Evolutionary conservation across 1,284 basidiomycete species (phyloP), one percentile per base, ranked within the genome.

Genomic region (Salmacisia buchloeana): DNA sequence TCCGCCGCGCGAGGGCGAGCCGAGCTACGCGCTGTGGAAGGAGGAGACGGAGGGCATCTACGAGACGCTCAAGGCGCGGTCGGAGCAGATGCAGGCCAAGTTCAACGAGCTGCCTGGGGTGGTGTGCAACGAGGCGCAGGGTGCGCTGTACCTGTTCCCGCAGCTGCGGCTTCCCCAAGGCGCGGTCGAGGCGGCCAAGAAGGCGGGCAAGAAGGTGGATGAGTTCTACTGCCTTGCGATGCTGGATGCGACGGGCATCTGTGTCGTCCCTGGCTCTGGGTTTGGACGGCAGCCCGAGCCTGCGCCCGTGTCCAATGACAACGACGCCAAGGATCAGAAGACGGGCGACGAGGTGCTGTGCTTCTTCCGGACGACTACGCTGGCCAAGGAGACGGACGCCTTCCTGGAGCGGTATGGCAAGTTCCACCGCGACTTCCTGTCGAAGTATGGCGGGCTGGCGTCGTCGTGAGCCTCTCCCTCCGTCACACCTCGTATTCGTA

Each of bases 71-170:
- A 62, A 70, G 52, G 45, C 54, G 27, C 69, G 77, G 9, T 70
- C 68, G 2, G 67, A 71, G 7, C 61, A 64, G 23, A 79, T 79
- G 74, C 72, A 71, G 2, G n/a, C 46, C 21, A 66, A 66, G 33
- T 75, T 79, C 33, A 68, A 63, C 36, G 36, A 71, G 61, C 62
- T 79, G 6, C 66, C 65, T 1, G 76, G 76, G 0, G 68, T 79
- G 1, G 56, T 70, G 18, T 70, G 72, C 4, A 66, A 71, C 13
- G 71, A 74, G 23, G 76, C 77, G 2, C 89, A 91, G 31, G 94
- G 94, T 2, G 94, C 91, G 25, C 84, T 94, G 76, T 94, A 94
- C 81, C 84, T 94, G 46, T 93, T 89, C 83, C 92, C 91, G 18
- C 83, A 83, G 67, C 85, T 94, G 66, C 82, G 85, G 29, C 83